A percentile compares a stretch with the other conserved stretches of the same genome.
phyloP scores from a whole-genome alignment of 169 alveolate genomes.

The Fabrea salina region DNA sequence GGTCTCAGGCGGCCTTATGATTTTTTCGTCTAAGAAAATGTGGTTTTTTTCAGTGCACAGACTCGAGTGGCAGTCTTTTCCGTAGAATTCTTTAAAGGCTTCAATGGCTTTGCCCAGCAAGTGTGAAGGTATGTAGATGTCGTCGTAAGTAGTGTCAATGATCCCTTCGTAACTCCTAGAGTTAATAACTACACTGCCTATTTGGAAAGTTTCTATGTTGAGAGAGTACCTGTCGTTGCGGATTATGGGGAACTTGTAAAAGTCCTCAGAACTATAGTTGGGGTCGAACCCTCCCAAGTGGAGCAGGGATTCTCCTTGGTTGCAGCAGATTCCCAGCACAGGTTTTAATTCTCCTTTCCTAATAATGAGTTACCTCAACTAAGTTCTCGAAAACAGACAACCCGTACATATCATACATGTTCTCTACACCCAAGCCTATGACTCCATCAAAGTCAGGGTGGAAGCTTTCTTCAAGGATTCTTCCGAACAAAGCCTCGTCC shows the following conservation, averaged over 20 bases:
- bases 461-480: neutral
- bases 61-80: neutral
- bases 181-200: neutral
- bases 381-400: neutral
- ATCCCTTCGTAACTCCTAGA: neutral
- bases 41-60: neutral
- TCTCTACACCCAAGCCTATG: neutral
- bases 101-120: neutral
- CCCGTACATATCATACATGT: neutral
- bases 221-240: neutral
- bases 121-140: neutral
- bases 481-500: neutral
- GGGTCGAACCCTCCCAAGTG: neutral
- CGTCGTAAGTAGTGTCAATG: neutral
- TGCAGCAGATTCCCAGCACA: neutral
- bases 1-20: neutral
- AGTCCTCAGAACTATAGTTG: neutral
- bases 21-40: neutral
- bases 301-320: neutral
- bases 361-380: neutral
- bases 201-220: neutral
- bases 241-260: neutral
- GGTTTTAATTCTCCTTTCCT: neutral
- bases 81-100: neutral
- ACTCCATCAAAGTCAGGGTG: neutral